Percentiles rank a stretch among this genome's conserved stretches.
phyloP scores from a whole-genome alignment of 805 yeast species.

The Yamadazyma paraphyllophila region DNA sequence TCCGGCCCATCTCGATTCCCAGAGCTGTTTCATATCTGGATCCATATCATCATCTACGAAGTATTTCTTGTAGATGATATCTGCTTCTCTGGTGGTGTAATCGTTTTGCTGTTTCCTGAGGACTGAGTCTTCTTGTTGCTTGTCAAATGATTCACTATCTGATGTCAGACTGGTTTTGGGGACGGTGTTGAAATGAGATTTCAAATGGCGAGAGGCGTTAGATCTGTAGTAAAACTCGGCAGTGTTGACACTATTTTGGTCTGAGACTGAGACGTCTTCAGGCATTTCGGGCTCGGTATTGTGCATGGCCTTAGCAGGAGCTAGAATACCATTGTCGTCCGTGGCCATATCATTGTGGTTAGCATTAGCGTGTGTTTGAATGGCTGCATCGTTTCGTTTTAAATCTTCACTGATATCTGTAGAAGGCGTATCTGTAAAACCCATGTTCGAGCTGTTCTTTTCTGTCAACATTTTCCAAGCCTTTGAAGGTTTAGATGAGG shows the following conservation, averaged over 20 bases:
- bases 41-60: constrained; percentile 43
- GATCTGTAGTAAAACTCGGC: constrained; percentile 16
- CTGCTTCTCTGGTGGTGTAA: constrained; percentile 62
- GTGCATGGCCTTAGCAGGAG: too few relatives aligned
- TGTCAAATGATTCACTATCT: constrained; percentile 14
- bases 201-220: constrained; percentile 5
- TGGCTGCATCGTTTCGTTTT: too few relatives aligned
- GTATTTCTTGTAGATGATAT: constrained; percentile 45
- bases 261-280: neutral
- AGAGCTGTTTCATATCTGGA: constrained; percentile 49
- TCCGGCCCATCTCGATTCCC: constrained; percentile 43
- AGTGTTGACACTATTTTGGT: constrained; percentile 1
- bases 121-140: constrained; percentile 18
- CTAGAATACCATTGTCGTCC: neutral
- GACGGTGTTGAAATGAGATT: neutral
- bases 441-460: too few relatives aligned
- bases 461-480: too few relatives aligned
- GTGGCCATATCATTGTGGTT: neutral
- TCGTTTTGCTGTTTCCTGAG: constrained; percentile 33
- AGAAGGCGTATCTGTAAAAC: too few relatives aligned
- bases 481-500: constrained; percentile 2
- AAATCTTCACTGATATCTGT: too few relatives aligned
- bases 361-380: too few relatives aligned
- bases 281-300: too few relatives aligned
- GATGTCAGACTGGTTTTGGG: neutral